These are phyloP conservation scores for Epichloe hybrida DNA, from an alignment of 2,329 filamentous ascomycete genomes.

Conservation along the genomic window DNA sequence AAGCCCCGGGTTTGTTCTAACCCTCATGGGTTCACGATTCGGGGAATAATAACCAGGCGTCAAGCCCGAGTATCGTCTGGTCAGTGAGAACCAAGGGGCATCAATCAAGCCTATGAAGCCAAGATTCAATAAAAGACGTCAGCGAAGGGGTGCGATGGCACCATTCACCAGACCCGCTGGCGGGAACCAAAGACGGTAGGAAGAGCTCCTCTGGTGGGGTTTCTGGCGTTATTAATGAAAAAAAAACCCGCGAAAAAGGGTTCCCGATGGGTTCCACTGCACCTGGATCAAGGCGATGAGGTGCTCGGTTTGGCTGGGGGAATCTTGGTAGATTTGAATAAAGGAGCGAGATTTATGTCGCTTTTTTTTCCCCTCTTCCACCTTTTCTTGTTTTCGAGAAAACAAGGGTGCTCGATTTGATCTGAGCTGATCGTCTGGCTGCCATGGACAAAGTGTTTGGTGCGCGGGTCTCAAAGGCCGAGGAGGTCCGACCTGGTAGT, in stretches of 20 bases:
- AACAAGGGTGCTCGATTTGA: background rate
- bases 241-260: background rate
- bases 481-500: constrained; percentile 1
- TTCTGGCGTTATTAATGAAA: too few species aligned
- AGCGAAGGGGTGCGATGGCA: constrained; percentile 9
- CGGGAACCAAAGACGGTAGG: background rate
- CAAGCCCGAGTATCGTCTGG: too few species aligned
- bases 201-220: background rate
- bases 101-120: too few species aligned
- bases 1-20: too few species aligned
- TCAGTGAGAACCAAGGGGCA: too few species aligned
- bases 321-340: too few species aligned
- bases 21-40: too few species aligned
- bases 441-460: background rate
- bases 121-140: constrained; percentile 2
- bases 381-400: background rate
- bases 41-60: too few species aligned
- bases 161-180: constrained; percentile 8
- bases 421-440: background rate
- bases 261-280: background rate
- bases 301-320: background rate
- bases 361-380: background rate
- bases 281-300: background rate
- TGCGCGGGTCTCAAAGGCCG: constrained; percentile 1
- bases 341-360: too few species aligned